These are phyloP conservation scores for Haematococcus sp. DNA, from an alignment of 139 green algal genomes.

Conservation along the genomic window DNA sequence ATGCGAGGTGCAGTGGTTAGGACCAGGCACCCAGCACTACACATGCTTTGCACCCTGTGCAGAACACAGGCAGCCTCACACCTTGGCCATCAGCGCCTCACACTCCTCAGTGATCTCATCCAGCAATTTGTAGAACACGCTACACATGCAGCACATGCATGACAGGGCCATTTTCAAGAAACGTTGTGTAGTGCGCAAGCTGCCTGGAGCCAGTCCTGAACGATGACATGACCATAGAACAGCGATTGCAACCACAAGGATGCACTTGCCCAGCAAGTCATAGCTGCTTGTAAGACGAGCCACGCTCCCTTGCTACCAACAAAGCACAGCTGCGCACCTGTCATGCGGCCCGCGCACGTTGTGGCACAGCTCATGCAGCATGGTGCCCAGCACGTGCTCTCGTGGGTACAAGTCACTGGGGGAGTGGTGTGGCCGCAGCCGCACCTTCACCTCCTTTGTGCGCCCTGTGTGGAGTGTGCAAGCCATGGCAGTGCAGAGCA, in stretches of 20 bases:
- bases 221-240: no score
- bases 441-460: slow-evolving; percentile 51
- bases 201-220: no score
- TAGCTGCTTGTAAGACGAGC: background rate
- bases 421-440: slow-evolving; percentile 20
- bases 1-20: no score
- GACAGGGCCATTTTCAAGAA: no score
- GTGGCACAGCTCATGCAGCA: slow-evolving; percentile 89
- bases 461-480: background rate
- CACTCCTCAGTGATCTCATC: slow-evolving; percentile 84
- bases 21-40: no score
- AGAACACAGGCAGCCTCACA: no score
- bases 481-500: background rate
- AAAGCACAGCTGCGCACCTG: no score
- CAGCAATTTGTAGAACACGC: slow-evolving; percentile 86
- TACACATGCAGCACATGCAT: slow-evolving; percentile 1
- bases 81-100: slow-evolving; percentile 77
- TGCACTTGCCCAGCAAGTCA: slow-evolving; percentile 16
- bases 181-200: no score
- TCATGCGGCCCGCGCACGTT: slow-evolving; percentile 68
- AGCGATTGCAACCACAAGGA: no score
- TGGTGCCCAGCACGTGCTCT: slow-evolving; percentile 77
- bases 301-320: no score
- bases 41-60: no score
- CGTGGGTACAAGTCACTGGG: slow-evolving; percentile 61